phyloP scores from a whole-genome alignment of 257 asterid genomes.

The Rubia yunnanensis region DNA sequence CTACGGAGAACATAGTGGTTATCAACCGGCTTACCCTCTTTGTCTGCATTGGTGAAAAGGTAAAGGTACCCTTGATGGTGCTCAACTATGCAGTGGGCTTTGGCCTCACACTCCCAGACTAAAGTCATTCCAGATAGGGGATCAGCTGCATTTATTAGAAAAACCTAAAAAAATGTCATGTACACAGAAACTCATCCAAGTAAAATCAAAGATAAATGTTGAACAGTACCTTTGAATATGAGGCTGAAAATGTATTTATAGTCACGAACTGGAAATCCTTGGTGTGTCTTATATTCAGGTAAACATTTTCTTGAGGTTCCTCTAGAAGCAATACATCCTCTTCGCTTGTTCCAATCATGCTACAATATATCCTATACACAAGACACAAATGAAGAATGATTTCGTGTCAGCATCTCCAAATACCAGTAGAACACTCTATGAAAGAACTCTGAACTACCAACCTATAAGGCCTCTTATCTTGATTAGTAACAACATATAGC shows the following conservation, averaged over 20 bases:
- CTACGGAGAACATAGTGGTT: constrained; percentile 67
- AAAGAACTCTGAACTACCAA: constrained; percentile 23
- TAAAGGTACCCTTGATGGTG: constrained; percentile 91
- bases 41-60: constrained; percentile 75
- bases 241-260: constrained; percentile 51
- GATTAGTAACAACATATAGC: constrained; percentile 74
- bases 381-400: constrained; percentile 9
- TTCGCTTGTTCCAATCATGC: constrained; percentile 60
- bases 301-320: constrained; percentile 60
- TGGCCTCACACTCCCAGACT: constrained; percentile 74
- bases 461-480: constrained; percentile 82
- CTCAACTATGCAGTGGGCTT: constrained; percentile 74
- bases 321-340: constrained; percentile 64
- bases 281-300: constrained; percentile 59
- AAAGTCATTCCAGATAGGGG: constrained; percentile 77
- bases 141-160: constrained; percentile 84
- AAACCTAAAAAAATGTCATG: constrained; percentile 59
- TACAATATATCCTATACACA: constrained; percentile 65
- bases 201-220: constrained; percentile 14
- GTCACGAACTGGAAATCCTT: constrained; percentile 72
- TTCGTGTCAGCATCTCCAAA: constrained; percentile 12
- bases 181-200: constrained; percentile 20
- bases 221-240: constrained; percentile 69
- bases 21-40: constrained; percentile 51
- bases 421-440: constrained; percentile 7